Conservation (phyloP, 371 early-diverging fungal species). For the Mucor indicus region DNA sequence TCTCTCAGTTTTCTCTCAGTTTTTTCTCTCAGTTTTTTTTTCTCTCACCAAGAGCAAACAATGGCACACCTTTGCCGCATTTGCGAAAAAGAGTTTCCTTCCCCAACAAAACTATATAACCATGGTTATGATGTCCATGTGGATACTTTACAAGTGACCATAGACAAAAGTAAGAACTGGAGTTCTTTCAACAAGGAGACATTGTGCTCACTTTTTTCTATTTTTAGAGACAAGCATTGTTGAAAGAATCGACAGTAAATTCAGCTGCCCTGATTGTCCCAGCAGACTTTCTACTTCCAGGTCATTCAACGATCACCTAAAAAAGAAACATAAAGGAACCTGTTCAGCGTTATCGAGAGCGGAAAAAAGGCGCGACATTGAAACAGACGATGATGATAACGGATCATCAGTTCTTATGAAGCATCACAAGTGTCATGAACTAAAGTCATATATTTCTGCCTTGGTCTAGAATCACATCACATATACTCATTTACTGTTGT, state of each 20-base stretch:
- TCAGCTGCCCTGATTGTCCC: conserved; percentile 9
- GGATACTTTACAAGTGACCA: not conserved
- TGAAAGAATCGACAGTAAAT: conserved; percentile 6
- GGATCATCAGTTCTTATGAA: conserved; percentile 1
- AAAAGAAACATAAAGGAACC: conserved; percentile 4
- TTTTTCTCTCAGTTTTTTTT: no score
- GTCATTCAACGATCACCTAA: conserved; percentile 7
- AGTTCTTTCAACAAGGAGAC: conserved; percentile 1
- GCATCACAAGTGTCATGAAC: no score
- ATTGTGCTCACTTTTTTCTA: conserved; percentile 5
- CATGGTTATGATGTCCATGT: conserved; percentile 4
- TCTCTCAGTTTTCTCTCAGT: no score
- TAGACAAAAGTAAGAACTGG: conserved; percentile 7
- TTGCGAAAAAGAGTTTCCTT: conserved; percentile 7
- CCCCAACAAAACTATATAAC: conserved; percentile 8
- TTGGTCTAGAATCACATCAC: no score
- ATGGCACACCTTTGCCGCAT: not conserved
- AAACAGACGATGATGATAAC: not conserved
- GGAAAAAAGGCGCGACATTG: conserved; percentile 4
- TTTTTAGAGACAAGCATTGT: conserved; percentile 5
- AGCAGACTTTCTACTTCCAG: conserved; percentile 6
- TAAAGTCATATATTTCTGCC: no score
- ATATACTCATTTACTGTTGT: no score
- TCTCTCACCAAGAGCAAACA: conserved; percentile 1
- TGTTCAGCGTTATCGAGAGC: conserved; percentile 1